Percentiles rank a stretch among this genome's conserved stretches.
Evolutionary conservation across 768 basidiomycete genomes (phyloP).

Genomic region (Suillus variegatus): DNA sequence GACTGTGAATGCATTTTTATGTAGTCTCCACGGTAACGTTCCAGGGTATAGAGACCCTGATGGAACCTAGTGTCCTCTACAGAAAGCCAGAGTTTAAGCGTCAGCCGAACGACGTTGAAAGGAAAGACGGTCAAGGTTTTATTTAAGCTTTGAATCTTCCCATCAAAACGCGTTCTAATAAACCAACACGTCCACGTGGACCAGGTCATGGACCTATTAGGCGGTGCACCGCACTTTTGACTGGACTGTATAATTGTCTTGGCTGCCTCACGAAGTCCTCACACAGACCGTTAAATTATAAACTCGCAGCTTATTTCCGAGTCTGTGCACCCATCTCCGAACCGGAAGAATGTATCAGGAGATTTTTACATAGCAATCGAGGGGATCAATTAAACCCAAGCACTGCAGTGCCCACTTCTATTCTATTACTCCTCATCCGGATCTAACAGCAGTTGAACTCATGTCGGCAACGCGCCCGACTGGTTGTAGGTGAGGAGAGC

Average conservation of each 20-base stretch:
- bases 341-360: background rate
- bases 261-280: background rate
- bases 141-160: slow-evolving; percentile 3
- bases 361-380: background rate
- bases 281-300: background rate
- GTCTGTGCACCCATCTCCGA: slow-evolving; percentile 3
- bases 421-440: slow-evolving; percentile 10
- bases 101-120: slow-evolving; percentile 4
- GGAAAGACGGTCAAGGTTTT: background rate
- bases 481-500: slow-evolving; percentile 59
- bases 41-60: slow-evolving; percentile 15
- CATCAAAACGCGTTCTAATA: slow-evolving; percentile 11
- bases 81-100: slow-evolving; percentile 1
- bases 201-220: slow-evolving; percentile 17
- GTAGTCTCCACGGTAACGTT: slow-evolving; percentile 4
- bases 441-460: slow-evolving; percentile 36
- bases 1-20: slow-evolving; percentile 14
- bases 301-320: slow-evolving; percentile 6
- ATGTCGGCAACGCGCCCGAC: slow-evolving; percentile 51
- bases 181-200: slow-evolving; percentile 24
- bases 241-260: background rate
- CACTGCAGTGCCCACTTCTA: background rate
- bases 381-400: background rate
- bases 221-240: slow-evolving; percentile 1
- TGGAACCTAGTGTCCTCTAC: slow-evolving; percentile 1